phyloP scores from a whole-genome alignment of 176 grass and related monocot genomes.

The Cymbopogon citratus region DNA sequence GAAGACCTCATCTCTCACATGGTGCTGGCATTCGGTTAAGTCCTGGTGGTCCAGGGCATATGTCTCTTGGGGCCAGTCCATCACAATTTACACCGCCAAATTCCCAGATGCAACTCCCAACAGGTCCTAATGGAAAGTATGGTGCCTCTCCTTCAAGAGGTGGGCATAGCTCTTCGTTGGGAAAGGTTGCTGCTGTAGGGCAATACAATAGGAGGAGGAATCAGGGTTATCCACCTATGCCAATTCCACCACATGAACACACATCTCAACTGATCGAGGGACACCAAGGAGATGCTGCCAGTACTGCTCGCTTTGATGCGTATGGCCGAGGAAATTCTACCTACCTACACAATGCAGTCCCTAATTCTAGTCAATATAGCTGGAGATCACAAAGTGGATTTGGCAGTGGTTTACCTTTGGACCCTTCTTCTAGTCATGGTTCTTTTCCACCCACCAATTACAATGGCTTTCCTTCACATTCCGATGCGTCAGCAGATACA shows the following conservation, averaged over 20 bases:
- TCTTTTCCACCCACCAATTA: conserved; percentile 42
- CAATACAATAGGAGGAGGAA: conserved; percentile 84
- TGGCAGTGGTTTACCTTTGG: conserved; percentile 34
- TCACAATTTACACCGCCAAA: conserved; percentile 90
- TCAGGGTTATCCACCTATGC: conserved; percentile 51
- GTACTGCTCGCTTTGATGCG: conserved; percentile 38
- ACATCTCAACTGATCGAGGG: conserved; percentile 41
- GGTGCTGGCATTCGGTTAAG: conserved; percentile 65
- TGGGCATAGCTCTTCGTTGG: conserved; percentile 42
- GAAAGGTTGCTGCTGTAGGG: conserved; percentile 68
- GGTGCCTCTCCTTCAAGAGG: conserved; percentile 72
- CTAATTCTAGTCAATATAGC: conserved; percentile 54
- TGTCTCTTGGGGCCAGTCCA: conserved; percentile 91
- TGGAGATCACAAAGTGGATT: conserved; percentile 60
- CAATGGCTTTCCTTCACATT: conserved; percentile 30
- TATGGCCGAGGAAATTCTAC: conserved; percentile 43
- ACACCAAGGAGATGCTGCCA: conserved; percentile 46
- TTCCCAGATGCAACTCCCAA: conserved; percentile 59
- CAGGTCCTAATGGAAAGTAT: conserved; percentile 52
- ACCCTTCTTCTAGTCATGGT: conserved; percentile 45
- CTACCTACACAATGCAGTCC: conserved; percentile 45
- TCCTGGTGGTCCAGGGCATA: conserved; percentile 65
- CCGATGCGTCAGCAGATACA: conserved; percentile 39
- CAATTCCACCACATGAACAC: conserved; percentile 64
- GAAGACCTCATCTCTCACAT: conserved; percentile 64